Conservation (phyloP, 768 basidiomycete genomes). For the Artomyces pyxidatus region DNA sequence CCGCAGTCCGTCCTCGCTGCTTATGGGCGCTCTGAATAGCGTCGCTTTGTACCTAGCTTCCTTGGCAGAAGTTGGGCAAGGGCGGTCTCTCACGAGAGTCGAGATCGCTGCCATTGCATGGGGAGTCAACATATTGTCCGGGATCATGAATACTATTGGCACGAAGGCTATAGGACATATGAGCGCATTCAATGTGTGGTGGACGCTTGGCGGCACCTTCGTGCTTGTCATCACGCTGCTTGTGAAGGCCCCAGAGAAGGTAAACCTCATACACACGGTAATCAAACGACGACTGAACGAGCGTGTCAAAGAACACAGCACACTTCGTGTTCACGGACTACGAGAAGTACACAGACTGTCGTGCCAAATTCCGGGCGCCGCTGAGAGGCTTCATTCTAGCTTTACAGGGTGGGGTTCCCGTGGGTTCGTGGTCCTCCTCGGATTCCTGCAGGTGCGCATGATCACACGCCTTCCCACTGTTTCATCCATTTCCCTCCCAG, state of each 20-base stretch:
- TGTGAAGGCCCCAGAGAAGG: constrained; percentile 47
- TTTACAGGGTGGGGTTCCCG: constrained; percentile 47
- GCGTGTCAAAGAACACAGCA: constrained; percentile 36
- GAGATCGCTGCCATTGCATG: constrained; percentile 48
- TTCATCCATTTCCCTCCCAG: constrained; percentile 15
- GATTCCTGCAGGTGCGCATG: constrained; percentile 34
- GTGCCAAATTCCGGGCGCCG: no score
- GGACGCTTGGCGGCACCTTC: constrained; percentile 51
- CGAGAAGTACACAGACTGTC: constrained; percentile 48
- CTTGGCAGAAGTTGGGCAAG: constrained; percentile 39
- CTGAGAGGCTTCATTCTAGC: constrained; percentile 20
- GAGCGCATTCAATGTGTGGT: constrained; percentile 52
- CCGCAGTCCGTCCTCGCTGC: neutral
- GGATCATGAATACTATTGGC: constrained; percentile 44
- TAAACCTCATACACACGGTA: constrained; percentile 10
- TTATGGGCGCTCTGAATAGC: constrained; percentile 18
- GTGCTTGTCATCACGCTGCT: constrained; percentile 50
- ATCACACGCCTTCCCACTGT: neutral
- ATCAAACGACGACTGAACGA: neutral
- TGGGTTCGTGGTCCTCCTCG: constrained; percentile 50
- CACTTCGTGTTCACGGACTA: constrained; percentile 49
- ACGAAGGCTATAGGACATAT: constrained; percentile 49
- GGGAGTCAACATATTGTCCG: constrained; percentile 48
- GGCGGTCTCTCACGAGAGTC: constrained; percentile 35
- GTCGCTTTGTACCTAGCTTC: constrained; percentile 50